Conservation (phyloP, 169 alveolate genomes). For the Cryptosporidium ryanae region DNA sequence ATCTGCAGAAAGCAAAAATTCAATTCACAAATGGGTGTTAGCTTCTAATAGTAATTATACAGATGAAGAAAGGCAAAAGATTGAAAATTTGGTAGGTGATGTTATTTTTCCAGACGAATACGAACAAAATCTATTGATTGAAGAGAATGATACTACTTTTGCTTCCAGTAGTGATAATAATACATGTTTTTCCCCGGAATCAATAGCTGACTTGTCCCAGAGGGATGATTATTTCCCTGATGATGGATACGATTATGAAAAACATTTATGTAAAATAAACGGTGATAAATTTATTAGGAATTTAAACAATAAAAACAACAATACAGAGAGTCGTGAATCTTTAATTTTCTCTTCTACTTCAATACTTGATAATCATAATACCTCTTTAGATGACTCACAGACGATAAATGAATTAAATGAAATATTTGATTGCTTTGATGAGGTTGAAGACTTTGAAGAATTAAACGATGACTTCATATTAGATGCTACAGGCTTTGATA, state of each 20-base stretch:
- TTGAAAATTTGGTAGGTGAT: conserved; percentile 36
- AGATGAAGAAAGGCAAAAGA: conserved; percentile 24
- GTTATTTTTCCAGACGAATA: conserved; percentile 38
- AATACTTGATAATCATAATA: not conserved
- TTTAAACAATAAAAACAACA: not conserved
- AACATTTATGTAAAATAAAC: conserved; percentile 33
- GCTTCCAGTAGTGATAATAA: not conserved
- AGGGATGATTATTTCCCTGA: conserved; percentile 44
- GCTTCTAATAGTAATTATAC: conserved; percentile 36
- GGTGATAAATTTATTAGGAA: not conserved
- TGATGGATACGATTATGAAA: conserved; percentile 72
- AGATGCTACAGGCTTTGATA: conserved; percentile 22
- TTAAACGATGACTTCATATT: conserved; percentile 63
- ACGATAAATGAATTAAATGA: conserved; percentile 26
- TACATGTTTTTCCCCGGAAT: not conserved
- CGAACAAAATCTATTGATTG: not conserved
- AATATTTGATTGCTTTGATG: conserved; percentile 35
- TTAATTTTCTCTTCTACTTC: conserved; percentile 8
- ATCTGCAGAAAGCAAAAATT: not conserved
- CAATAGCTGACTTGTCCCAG: not conserved
- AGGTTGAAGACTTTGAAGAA: conserved; percentile 65
- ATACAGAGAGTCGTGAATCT: not conserved
- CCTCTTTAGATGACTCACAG: not conserved
- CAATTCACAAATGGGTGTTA: conserved; percentile 6
- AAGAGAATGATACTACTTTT: not conserved